A percentile compares a stretch with the other conserved stretches of the same genome.
Evolutionary conservation across 2,329 filamentous ascomycete genomes (phyloP).

Genomic region (Phyllosticta citriasiana): DNA sequence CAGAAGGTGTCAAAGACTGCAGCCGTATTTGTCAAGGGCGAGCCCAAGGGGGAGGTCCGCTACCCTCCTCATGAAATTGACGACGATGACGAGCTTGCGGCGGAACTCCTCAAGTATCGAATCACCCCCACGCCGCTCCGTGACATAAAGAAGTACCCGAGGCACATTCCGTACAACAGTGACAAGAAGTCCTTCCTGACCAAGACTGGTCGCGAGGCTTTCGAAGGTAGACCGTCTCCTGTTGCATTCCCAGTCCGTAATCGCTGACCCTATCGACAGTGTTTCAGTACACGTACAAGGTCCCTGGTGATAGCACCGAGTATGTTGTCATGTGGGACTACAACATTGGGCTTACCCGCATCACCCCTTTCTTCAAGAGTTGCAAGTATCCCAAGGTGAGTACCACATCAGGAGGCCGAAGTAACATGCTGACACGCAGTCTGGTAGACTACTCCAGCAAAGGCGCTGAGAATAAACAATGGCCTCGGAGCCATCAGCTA

Average conservation of each 20-base stretch:
- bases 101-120: constrained; percentile 52
- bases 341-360: constrained; percentile 83
- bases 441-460: constrained; percentile 71
- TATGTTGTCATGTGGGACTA: constrained; percentile 95
- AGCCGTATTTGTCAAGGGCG: constrained; percentile 51
- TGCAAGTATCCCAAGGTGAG: constrained; percentile 76
- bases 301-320: constrained; percentile 54
- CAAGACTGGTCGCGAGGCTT: constrained; percentile 78
- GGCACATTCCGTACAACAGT: constrained; percentile 86
- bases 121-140: constrained; percentile 51
- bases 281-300: constrained; percentile 72
- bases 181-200: constrained; percentile 82
- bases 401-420: constrained; percentile 1
- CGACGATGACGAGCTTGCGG: constrained; percentile 43
- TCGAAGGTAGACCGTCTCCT: constrained; percentile 57
- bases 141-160: constrained; percentile 41
- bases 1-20: constrained; percentile 57
- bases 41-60: constrained; percentile 56
- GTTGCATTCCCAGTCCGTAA: background rate
- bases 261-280: constrained; percentile 40
- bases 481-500: constrained; percentile 84
- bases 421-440: constrained; percentile 12
- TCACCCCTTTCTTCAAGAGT: constrained; percentile 91
- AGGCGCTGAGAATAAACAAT: constrained; percentile 58
- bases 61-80: constrained; percentile 62